Evolutionary conservation across 768 basidiomycete genomes (phyloP), one percentile per base, ranked within the genome.

Genomic region (Amanita subjunquillea): DNA sequence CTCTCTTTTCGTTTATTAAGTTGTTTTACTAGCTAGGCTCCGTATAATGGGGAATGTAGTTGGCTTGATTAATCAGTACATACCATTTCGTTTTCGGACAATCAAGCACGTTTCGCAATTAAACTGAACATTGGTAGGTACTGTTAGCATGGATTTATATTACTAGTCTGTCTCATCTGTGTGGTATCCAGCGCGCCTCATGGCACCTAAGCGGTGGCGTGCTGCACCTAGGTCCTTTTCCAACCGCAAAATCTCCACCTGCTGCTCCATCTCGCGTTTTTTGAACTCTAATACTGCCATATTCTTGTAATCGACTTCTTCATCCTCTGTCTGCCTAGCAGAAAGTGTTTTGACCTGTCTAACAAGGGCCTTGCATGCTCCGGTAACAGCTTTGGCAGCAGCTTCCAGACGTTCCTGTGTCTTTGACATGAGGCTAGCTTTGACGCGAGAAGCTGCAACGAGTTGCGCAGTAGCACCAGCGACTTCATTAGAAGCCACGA

Each of bases 401-500:
- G 91, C 73, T 69, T 99, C 96, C 29, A 99, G 82, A 36, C 87
- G 83, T 62, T 97, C 92, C 69, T 98, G 96, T 2, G 95, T 96
- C 74, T 96, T 95, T 50, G 91, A 94, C 94, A 97, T 98, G 56
- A 97, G 75, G 63, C 92, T 92, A 4, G 94, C 92, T 72, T 98
- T 99, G 63, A 99, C 96, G 52, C 96, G 85, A 9, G 94, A 97
- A 6, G 96, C 96, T 23, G 96, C 96, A 42, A 99, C 96, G 48
- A 99, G 85, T 68, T 99, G 96, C 13, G 96, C 96, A 2, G 96
- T 99, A 2, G 96, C 87, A 48, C 84, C 91, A 2, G 94, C 91
- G 39, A 99, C 96, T 66, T 97, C 96, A 69, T 98, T 98, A 37
- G 96, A 99, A n/a, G 96, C 90, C 54, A 98, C 96, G 63, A 99